Conservation (phyloP, 2,329 filamentous ascomycete genomes). For the Botrytis byssoidea region DNA sequence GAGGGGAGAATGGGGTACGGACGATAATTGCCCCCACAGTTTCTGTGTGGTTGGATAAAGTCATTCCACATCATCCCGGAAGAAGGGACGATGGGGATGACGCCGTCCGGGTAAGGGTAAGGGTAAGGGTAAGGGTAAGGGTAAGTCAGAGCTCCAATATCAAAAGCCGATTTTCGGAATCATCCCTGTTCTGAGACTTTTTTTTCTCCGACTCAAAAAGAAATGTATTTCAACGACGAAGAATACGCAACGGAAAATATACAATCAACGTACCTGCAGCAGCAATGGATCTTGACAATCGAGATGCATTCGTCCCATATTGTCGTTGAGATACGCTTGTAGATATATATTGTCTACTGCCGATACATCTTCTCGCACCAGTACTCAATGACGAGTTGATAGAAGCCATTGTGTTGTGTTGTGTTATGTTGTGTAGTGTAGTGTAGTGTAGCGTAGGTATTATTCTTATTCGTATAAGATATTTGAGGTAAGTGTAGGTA, state of each 20-base stretch:
- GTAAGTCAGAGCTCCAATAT: not conserved
- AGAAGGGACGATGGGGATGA: not conserved
- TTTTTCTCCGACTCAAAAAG: not conserved
- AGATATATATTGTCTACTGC: not conserved
- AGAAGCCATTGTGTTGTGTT: slow-evolving; percentile 3
- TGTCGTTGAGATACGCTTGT: not conserved
- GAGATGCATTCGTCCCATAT: not conserved
- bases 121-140: no score
- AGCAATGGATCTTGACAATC: not conserved
- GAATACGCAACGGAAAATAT: not conserved
- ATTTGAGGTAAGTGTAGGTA: not conserved
- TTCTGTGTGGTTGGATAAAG: not conserved
- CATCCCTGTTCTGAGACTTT: not conserved
- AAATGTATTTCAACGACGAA: not conserved
- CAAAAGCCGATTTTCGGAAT: slow-evolving; percentile 2
- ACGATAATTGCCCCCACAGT: not conserved
- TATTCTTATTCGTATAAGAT: not conserved
- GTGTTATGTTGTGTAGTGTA: no score
- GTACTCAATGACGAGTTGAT: slow-evolving; percentile 9
- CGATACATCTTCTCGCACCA: slow-evolving; percentile 10
- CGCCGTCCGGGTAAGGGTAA: not conserved
- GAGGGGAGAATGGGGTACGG: not conserved
- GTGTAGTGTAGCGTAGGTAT: not conserved
- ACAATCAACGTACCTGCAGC: not conserved
- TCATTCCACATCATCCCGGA: not conserved